Conservation (phyloP, 1,139 yeast species). For the Torulaspora globosa region DNA sequence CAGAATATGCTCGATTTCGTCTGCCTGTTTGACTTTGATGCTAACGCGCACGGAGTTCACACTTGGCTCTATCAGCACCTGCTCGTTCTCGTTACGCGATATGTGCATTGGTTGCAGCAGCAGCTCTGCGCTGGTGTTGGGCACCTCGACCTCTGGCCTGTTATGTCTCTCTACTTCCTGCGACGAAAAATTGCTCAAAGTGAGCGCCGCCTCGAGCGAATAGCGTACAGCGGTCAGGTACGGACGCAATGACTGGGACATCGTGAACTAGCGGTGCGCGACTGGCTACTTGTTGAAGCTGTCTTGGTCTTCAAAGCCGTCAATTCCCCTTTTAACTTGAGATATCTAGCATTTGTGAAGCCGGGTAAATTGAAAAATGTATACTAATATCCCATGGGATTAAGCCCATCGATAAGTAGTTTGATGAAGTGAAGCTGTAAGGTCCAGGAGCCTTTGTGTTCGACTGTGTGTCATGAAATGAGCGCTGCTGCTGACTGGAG, state of each 20-base stretch:
- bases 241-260: constrained; percentile 93
- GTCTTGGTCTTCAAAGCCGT: neutral
- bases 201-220: constrained; percentile 91
- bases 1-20: constrained; percentile 89
- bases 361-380: constrained; percentile 4
- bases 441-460: neutral
- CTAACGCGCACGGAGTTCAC: constrained; percentile 87
- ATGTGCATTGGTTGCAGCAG: constrained; percentile 84
- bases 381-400: neutral
- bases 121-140: constrained; percentile 69
- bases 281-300: neutral
- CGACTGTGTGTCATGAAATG: constrained; percentile 3
- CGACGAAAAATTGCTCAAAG: constrained; percentile 90
- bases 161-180: constrained; percentile 96
- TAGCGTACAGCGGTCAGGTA: constrained; percentile 90
- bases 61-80: constrained; percentile 88
- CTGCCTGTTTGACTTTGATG: constrained; percentile 92
- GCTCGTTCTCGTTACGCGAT: constrained; percentile 91
- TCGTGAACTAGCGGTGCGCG: constrained; percentile 6
- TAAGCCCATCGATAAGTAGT: neutral
- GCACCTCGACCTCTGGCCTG: constrained; percentile 90
- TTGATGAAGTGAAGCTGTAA: neutral
- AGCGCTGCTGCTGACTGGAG: constrained; percentile 48
- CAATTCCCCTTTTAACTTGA: neutral
- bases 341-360: neutral